Percentiles rank a stretch among this genome's conserved stretches.
Conservation (phyloP, 2,329 filamentous ascomycete species). For the Coniochaeta prunicola region DNA sequence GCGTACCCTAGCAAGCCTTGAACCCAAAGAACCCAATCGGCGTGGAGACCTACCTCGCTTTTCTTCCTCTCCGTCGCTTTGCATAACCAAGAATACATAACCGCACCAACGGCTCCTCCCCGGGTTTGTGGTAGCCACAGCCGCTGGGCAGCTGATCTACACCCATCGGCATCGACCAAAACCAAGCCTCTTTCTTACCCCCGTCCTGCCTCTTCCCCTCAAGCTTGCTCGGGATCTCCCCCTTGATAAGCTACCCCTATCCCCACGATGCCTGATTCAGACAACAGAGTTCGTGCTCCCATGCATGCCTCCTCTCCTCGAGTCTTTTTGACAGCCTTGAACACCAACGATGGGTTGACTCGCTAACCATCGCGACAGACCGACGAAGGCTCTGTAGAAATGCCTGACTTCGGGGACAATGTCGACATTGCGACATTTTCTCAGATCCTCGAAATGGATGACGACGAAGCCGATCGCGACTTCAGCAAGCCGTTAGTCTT, state of each 20-base stretch:
- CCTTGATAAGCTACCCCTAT: constrained; percentile 2
- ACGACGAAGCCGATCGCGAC: constrained; percentile 74
- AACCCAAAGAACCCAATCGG: neutral
- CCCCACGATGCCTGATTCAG: constrained; percentile 1
- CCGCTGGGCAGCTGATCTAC: neutral
- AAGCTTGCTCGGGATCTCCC: neutral
- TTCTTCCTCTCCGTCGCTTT: neutral
- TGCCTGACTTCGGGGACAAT: constrained; percentile 62
- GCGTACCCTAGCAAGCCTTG: neutral
- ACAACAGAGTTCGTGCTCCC: constrained; percentile 2
- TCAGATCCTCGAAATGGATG: constrained; percentile 98
- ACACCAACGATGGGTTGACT: neutral
- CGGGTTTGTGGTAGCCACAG: constrained; percentile 1
- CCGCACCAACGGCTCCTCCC: neutral
- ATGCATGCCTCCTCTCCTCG: neutral
- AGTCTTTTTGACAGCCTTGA: neutral
- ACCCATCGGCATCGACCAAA: neutral
- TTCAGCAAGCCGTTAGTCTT: constrained; percentile 86
- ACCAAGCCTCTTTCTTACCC: neutral
- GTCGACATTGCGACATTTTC: constrained; percentile 79
- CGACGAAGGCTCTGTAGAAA: constrained; percentile 36
- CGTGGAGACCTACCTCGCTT: neutral
- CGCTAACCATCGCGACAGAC: constrained; percentile 9
- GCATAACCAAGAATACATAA: constrained; percentile 1
- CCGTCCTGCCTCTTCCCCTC: neutral